Conservation (phyloP, 352 stramenopile genomes). For the Lagenidium sp. region DNA sequence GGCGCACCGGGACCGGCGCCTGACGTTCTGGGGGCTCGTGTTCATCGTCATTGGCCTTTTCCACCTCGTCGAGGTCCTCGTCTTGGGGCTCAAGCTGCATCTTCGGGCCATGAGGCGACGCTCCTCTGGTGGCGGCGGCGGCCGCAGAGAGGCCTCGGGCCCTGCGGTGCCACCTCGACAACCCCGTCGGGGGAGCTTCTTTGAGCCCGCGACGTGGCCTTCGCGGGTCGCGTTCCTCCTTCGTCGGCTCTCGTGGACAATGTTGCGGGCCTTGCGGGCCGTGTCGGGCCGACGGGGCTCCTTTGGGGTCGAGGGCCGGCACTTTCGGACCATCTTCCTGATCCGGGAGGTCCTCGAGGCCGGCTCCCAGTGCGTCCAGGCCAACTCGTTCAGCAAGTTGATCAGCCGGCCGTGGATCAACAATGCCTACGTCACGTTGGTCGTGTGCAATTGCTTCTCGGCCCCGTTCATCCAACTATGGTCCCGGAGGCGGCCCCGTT, state of each 20-base stretch:
- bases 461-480: conserved; percentile 1
- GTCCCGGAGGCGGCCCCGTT: neutral
- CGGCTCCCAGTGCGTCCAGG: conserved; percentile 4
- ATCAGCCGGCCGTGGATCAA: conserved; percentile 13
- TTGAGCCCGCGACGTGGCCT: neutral
- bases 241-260: neutral
- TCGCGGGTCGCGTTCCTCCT: neutral
- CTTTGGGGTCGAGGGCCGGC: conserved; percentile 13
- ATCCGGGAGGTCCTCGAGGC: conserved; percentile 6
- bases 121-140: too few species aligned
- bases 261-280: neutral
- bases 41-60: conserved; percentile 4
- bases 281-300: conserved; percentile 7
- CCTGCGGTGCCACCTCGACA: neutral
- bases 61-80: conserved; percentile 7
- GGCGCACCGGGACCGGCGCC: neutral
- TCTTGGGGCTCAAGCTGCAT: too few species aligned
- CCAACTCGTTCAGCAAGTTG: conserved; percentile 9
- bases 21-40: neutral
- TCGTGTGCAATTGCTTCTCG: conserved; percentile 9
- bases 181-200: neutral
- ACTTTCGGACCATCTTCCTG: conserved; percentile 7
- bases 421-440: conserved; percentile 5
- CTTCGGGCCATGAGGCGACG: too few species aligned
- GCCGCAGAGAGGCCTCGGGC: too few species aligned